phyloP scores from a whole-genome alignment of 352 stramenopile genomes.

The Aphanomyces astaci region DNA sequence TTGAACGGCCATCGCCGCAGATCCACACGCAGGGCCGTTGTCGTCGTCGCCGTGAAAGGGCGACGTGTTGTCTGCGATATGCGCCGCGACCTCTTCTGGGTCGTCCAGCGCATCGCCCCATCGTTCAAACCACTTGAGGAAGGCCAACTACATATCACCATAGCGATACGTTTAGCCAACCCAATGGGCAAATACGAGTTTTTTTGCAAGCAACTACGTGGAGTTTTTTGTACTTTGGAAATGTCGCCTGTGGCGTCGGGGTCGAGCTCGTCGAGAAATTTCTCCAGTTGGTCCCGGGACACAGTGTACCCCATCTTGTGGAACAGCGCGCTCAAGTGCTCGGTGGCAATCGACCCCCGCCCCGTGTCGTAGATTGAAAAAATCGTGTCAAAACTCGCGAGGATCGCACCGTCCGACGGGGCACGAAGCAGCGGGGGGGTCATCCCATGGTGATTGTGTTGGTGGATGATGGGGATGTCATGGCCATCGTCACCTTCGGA shows the following conservation, averaged over 20 bases:
- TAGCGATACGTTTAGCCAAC: too few species aligned
- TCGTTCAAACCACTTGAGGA: conserved; percentile 68
- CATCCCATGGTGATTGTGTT: too few species aligned
- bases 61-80: not conserved
- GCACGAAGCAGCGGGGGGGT: too few species aligned
- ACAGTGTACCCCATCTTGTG: conserved; percentile 67
- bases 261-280: conserved; percentile 60
- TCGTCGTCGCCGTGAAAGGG: not conserved
- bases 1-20: conserved; percentile 26
- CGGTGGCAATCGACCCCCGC: conserved; percentile 34
- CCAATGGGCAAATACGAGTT: too few species aligned
- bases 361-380: conserved; percentile 44
- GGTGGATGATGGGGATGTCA: too few species aligned
- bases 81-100: not conserved
- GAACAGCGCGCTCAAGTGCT: conserved; percentile 50
- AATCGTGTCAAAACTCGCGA: conserved; percentile 54
- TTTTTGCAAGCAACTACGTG: too few species aligned
- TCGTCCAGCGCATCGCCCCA: conserved; percentile 53
- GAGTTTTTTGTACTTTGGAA: conserved; percentile 31
- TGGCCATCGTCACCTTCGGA: too few species aligned
- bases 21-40: not conserved
- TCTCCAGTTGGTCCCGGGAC: conserved; percentile 39
- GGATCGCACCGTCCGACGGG: too few species aligned
- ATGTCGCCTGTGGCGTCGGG: conserved; percentile 58
- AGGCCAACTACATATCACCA: conserved; percentile 31